These are phyloP conservation scores for Ceratobasidium sp. DNA, from an alignment of 1,284 basidiomycete genomes.

Conservation along the genomic window DNA sequence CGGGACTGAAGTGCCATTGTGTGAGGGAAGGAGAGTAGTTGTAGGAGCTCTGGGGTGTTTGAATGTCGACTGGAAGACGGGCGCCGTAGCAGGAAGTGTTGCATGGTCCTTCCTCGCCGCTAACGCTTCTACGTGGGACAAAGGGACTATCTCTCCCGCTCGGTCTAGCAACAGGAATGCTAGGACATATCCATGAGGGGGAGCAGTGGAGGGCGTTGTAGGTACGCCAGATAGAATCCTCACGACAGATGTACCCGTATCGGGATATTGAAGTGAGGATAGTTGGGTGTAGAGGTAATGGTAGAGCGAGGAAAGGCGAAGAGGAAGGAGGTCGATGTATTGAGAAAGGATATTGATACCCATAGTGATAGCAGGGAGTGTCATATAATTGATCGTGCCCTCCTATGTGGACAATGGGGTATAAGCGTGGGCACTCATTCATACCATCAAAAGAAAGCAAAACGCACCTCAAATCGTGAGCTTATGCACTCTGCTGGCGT, in stretches of 20 bases:
- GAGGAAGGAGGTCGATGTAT: constrained; percentile 78
- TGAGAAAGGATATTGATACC: constrained; percentile 78
- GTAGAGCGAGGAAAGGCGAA: constrained; percentile 73
- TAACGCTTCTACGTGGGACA: constrained; percentile 38
- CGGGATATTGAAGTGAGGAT: constrained; percentile 66
- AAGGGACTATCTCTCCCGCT: constrained; percentile 28
- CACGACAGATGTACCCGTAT: constrained; percentile 66
- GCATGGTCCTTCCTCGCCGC: constrained; percentile 19
- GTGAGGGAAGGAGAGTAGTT: neutral
- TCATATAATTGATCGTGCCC: constrained; percentile 83
- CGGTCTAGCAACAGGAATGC: constrained; percentile 16
- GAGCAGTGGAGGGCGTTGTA: constrained; percentile 3
- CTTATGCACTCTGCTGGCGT: constrained; percentile 68
- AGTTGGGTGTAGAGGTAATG: constrained; percentile 65
- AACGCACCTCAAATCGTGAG: constrained; percentile 77
- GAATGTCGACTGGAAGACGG: constrained; percentile 27
- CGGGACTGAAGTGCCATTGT: neutral
- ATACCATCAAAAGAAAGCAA: constrained; percentile 8
- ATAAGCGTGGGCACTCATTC: constrained; percentile 34
- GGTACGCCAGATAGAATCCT: constrained; percentile 62
- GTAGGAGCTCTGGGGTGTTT: constrained; percentile 9
- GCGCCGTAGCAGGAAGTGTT: neutral
- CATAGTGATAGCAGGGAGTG: constrained; percentile 75
- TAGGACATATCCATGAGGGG: constrained; percentile 26
- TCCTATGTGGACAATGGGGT: constrained; percentile 61